These are phyloP conservation scores for Petunia axillaris DNA, from an alignment of 257 asterid species.

Conservation along the genomic window DNA sequence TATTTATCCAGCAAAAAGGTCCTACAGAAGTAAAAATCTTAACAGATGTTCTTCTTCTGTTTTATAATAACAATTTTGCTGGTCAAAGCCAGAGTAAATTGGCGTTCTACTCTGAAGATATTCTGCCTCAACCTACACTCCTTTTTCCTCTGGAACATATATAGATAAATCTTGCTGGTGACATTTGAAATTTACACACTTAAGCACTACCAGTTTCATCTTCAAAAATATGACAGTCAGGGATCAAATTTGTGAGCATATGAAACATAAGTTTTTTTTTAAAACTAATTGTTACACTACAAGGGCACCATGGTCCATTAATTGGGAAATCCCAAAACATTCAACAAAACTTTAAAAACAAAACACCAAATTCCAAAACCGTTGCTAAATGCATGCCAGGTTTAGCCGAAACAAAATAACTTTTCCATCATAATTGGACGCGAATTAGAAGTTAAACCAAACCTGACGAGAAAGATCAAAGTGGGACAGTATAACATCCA, in stretches of 20 bases:
- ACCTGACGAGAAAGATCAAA: slow-evolving; percentile 96
- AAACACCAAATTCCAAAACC: neutral
- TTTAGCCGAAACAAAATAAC: neutral
- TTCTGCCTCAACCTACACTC: neutral
- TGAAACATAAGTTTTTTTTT: neutral
- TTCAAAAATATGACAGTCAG: neutral
- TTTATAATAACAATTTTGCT: slow-evolving; percentile 1
- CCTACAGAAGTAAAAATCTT: neutral
- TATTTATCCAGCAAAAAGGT: neutral
- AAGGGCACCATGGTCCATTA: neutral
- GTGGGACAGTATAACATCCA: slow-evolving; percentile 86
- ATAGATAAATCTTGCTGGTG: slow-evolving; percentile 17
- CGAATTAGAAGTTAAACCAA: slow-evolving; percentile 28
- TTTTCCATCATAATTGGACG: neutral
- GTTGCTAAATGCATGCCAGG: neutral
- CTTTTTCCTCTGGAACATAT: neutral
- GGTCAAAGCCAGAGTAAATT: neutral
- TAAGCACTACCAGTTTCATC: neutral
- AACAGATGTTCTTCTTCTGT: neutral
- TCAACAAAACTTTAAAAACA: neutral
- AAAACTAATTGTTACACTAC: neutral
- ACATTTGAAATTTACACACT: neutral
- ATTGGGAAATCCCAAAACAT: slow-evolving; percentile 7
- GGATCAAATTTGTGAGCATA: neutral
- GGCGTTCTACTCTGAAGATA: neutral